phyloP scores from a whole-genome alignment of 805 yeast genomes.

The Candida anglica region DNA sequence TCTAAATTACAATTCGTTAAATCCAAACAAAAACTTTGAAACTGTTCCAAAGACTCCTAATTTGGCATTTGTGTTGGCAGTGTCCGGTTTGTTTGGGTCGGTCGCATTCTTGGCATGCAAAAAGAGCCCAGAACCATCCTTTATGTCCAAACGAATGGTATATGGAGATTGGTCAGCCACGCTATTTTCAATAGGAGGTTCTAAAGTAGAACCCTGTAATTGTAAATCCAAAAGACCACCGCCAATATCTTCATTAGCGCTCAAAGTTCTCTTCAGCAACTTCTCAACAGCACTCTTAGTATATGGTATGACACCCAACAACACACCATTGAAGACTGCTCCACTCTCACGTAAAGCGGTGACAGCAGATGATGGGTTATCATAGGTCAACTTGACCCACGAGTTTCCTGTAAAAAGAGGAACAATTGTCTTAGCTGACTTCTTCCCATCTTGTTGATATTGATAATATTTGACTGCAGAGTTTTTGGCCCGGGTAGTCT shows the following conservation, averaged over 20 bases:
- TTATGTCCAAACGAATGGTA: conserved; percentile 30
- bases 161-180: conserved; percentile 14
- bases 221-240: conserved; percentile 15
- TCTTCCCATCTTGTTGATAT: conserved; percentile 5
- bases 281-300: conserved; percentile 58
- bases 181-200: not conserved
- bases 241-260: conserved; percentile 46
- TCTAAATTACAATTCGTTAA: conserved; percentile 37
- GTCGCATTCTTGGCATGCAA: conserved; percentile 21
- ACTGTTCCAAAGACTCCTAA: conserved; percentile 30
- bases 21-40: conserved; percentile 37
- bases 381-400: conserved; percentile 90
- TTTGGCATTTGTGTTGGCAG: conserved; percentile 21
- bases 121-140: conserved; percentile 37
- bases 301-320: conserved; percentile 68
- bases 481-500: conserved; percentile 19
- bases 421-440: conserved; percentile 15
- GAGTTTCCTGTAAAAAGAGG: conserved; percentile 83
- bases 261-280: conserved; percentile 43
- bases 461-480: conserved; percentile 6
- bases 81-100: conserved; percentile 14
- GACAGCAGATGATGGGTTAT: conserved; percentile 66
- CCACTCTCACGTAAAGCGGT: conserved; percentile 89
- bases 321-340: conserved; percentile 58
- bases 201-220: not conserved